Conservation (phyloP, 768 basidiomycete species). For the Lentinula detonsa region DNA sequence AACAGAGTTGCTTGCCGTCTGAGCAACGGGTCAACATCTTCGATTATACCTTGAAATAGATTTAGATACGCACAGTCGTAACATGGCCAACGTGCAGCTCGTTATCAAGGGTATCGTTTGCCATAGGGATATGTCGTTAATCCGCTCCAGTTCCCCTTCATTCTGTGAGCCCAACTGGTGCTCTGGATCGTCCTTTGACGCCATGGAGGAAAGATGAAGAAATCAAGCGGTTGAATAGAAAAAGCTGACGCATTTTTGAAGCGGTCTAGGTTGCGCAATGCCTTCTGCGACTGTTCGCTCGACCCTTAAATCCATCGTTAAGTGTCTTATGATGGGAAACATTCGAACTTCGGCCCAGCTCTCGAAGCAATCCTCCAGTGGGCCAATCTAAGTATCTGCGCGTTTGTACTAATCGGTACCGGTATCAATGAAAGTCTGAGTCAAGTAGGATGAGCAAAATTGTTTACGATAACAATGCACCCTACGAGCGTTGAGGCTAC, state of each 20-base stretch:
- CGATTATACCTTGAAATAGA: background rate
- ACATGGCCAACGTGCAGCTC: conserved; percentile 29
- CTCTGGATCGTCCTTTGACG: background rate
- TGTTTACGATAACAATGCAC: conserved; percentile 80
- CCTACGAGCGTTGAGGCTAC: conserved; percentile 76
- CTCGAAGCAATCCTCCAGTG: background rate
- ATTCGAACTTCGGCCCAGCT: background rate
- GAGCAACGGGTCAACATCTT: background rate
- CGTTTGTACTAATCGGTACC: background rate
- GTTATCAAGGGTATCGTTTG: background rate
- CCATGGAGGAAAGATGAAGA: background rate
- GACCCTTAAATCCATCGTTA: background rate
- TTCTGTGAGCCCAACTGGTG: background rate
- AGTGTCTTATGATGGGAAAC: background rate
- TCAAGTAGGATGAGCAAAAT: background rate
- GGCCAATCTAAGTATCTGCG: background rate
- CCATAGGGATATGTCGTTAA: conserved; percentile 1
- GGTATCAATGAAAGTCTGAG: background rate
- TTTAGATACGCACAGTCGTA: conserved; percentile 23
- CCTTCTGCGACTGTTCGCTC: background rate
- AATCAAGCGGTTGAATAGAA: background rate
- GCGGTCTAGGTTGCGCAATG: too few species aligned
- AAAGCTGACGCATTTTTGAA: background rate
- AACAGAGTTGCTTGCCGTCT: conserved; percentile 32
- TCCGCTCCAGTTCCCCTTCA: background rate